Conservation (phyloP, 2,329 filamentous ascomycete genomes). For the Stagonosporopsis tanaceti region DNA sequence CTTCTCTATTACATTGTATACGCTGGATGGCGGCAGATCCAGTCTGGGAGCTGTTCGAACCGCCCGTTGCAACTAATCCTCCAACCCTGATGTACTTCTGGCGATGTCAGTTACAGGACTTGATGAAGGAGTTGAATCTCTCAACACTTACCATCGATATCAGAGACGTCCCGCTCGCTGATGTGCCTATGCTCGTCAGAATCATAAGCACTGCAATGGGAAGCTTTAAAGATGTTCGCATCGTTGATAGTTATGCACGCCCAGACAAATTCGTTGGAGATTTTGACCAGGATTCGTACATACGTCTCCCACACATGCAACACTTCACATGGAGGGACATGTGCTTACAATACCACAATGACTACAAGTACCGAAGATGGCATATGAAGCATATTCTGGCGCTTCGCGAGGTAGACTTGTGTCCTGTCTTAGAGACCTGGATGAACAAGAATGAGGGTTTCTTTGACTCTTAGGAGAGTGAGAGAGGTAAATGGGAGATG, state of each 20-base stretch:
- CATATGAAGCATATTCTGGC: conserved; percentile 2
- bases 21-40: conserved; percentile 43
- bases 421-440: background rate
- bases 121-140: conserved; percentile 36
- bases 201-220: conserved; percentile 30
- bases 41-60: conserved; percentile 38
- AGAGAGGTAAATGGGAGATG: background rate
- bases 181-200: conserved; percentile 36
- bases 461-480: conserved; percentile 14
- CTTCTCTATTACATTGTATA: conserved; percentile 37
- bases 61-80: conserved; percentile 30
- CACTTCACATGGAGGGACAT: conserved; percentile 8
- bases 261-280: background rate
- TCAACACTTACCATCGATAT: conserved; percentile 36
- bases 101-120: conserved; percentile 43
- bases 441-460: conserved; percentile 10
- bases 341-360: background rate
- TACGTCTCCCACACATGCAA: background rate
- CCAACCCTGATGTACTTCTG: conserved; percentile 37
- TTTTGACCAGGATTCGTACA: background rate
- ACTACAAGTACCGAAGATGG: conserved; percentile 7
- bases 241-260: background rate
- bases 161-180: conserved; percentile 20
- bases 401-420: background rate
- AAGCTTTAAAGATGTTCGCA: conserved; percentile 18